phyloP scores from a whole-genome alignment of 2,329 filamentous ascomycete genomes.

The Canariomyces notabilis region DNA sequence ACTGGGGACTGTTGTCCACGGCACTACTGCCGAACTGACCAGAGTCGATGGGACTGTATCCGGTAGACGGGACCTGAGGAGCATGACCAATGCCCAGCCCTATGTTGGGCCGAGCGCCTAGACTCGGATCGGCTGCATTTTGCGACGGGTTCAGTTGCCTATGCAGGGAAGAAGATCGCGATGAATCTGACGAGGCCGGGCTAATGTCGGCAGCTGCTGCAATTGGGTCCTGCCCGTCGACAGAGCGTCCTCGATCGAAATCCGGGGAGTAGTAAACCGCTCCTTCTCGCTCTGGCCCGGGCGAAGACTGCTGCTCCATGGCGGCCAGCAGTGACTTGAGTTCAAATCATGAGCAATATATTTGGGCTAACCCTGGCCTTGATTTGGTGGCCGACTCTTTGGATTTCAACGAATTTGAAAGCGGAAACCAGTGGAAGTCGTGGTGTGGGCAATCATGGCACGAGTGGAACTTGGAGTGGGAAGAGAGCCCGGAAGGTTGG shows the following conservation, averaged over 20 bases:
- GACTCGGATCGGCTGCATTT: too few species aligned
- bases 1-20: neutral
- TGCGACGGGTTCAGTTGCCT: neutral
- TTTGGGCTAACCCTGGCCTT: too few species aligned
- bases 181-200: conserved; percentile 1
- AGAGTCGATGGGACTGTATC: conserved; percentile 1
- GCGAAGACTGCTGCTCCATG: conserved; percentile 5
- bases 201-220: conserved; percentile 9
- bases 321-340: neutral
- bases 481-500: too few species aligned
- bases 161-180: conserved; percentile 1
- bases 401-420: too few species aligned
- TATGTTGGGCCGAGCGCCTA: too few species aligned
- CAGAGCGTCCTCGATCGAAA: neutral
- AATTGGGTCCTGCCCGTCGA: neutral
- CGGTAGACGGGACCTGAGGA: neutral
- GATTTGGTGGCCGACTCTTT: too few species aligned
- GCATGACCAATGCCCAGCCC: conserved; percentile 10
- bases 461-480: too few species aligned
- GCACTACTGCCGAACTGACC: neutral
- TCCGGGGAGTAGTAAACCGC: neutral
- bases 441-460: too few species aligned
- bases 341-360: neutral
- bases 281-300: neutral
- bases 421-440: too few species aligned